Evolutionary conservation across 1,284 basidiomycete species (phyloP).

Genomic region (Cystobasidium slooffiae): DNA sequence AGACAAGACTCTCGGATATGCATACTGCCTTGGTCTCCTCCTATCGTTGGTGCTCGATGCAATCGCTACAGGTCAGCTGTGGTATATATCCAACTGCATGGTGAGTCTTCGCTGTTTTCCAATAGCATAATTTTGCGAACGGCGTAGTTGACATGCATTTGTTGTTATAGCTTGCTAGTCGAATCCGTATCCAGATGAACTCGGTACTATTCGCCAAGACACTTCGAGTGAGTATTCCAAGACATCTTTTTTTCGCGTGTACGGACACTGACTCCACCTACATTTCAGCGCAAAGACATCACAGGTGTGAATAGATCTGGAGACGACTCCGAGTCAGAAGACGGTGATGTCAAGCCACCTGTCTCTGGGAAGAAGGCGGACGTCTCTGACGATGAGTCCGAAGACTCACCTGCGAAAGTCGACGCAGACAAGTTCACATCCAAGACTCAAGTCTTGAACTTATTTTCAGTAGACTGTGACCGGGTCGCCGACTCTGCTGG

Average conservation of each 20-base stretch:
- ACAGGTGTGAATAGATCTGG: slow-evolving; percentile 48
- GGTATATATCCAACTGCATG: slow-evolving; percentile 72
- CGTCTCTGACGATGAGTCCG: slow-evolving; percentile 65
- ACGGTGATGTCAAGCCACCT: slow-evolving; percentile 44
- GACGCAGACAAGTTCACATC: slow-evolving; percentile 64
- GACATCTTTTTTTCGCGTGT: not conserved
- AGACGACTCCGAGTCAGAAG: slow-evolving; percentile 52
- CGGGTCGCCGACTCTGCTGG: slow-evolving; percentile 69
- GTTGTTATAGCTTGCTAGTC: slow-evolving; percentile 54
- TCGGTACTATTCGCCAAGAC: slow-evolving; percentile 86
- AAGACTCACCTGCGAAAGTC: slow-evolving; percentile 60
- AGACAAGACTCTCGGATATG: slow-evolving; percentile 58
- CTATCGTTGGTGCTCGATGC: slow-evolving; percentile 66
- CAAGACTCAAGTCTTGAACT: slow-evolving; percentile 84
- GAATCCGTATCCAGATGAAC: slow-evolving; percentile 80
- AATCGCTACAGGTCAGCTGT: slow-evolving; percentile 63
- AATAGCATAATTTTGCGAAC: slow-evolving; percentile 56
- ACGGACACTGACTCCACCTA: not conserved
- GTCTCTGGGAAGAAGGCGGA: slow-evolving; percentile 42
- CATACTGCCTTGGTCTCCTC: slow-evolving; percentile 66
- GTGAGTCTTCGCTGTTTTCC: slow-evolving; percentile 53
- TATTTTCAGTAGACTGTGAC: slow-evolving; percentile 81
- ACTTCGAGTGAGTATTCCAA: slow-evolving; percentile 48
- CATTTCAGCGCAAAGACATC: slow-evolving; percentile 49
- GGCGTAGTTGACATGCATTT: too few relatives aligned